phyloP scores from a whole-genome alignment of 805 yeast genomes.

The Spathaspora sp. region DNA sequence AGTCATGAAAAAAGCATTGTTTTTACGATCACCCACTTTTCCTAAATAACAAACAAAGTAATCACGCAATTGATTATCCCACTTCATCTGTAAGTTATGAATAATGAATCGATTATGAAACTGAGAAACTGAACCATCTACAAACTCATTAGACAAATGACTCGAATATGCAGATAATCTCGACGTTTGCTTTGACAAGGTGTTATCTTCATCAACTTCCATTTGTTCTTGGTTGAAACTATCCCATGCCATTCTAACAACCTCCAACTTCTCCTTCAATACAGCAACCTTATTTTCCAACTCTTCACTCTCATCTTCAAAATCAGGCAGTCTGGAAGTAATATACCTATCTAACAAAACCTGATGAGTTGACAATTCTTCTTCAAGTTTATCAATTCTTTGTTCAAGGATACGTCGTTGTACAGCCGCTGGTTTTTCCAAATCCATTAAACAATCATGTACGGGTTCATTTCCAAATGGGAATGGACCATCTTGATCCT shows the following conservation, averaged over 20 bases:
- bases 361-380: constrained; percentile 26
- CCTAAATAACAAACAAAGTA: constrained; percentile 55
- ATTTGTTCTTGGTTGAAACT: constrained; percentile 11
- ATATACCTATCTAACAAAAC: constrained; percentile 19
- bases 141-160: constrained; percentile 23
- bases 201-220: neutral
- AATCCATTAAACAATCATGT: constrained; percentile 62
- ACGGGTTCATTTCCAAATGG: constrained; percentile 63
- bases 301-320: constrained; percentile 6
- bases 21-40: constrained; percentile 39
- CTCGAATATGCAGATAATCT: constrained; percentile 28
- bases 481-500: constrained; percentile 40
- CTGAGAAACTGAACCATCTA: constrained; percentile 21
- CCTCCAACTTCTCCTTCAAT: constrained; percentile 19
- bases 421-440: constrained; percentile 51
- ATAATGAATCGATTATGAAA: constrained; percentile 70
- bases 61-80: constrained; percentile 73
- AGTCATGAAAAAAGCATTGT: constrained; percentile 43
- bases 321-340: constrained; percentile 4
- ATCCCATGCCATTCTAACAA: constrained; percentile 22
- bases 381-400: constrained; percentile 13
- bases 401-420: constrained; percentile 43
- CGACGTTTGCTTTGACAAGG: constrained; percentile 12
- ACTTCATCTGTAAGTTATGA: constrained; percentile 69
- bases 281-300: constrained; percentile 7